Evolutionary conservation across 2,329 filamentous ascomycete species (phyloP), one percentile per base, ranked within the genome.

Genomic region (Fusarium sp.): DNA sequence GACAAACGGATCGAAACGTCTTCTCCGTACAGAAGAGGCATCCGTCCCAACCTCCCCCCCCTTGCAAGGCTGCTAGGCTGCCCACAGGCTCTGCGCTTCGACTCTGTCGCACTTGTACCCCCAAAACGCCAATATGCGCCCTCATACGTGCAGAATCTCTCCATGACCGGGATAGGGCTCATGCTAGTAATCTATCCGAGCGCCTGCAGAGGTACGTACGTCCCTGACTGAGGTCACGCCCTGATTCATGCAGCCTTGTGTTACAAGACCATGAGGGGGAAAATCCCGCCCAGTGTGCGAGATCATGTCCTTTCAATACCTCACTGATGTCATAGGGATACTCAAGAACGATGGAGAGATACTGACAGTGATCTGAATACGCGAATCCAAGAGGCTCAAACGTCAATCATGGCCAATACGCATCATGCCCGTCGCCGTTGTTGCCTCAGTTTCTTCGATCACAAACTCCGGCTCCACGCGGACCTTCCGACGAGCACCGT

Each of bases 71-170:
- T 44, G 27, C 40, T 72, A 44, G 62, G 51, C 58, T 61, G 51
- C 35, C 40, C 27, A 38, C 46, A 58, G 44, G 40, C 42, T 61
- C 59, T 46, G n/a, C 49, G 22, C 56, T 69, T 36, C 49, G 35
- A 31, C 62, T 35, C 35, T 35, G 72, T 73, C 65, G 20, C 46
- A 74, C 69, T 22, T 66, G 55, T 69, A n/a, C 53, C 27, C 58
- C 71, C 27, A 20, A 24, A 31, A 46, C 10, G 31, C 58, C 46
- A 66, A 51, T 44, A 40, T 69, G 35, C 22, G 42, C 22, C 58
- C 53, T 36, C 46, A 31, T 31, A 29, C 62, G 38, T 74, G 62
- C 69, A 72, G 62, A 64, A 74, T 72, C 72, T 74, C 38, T 58
- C 61, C 31, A 62, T 46, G 60, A 42, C 51, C 36, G 40, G 24